These are phyloP conservation scores for Penicillium psychrofluorescens DNA, from an alignment of 495 filamentous ascomycete genomes.

Conservation along the genomic window DNA sequence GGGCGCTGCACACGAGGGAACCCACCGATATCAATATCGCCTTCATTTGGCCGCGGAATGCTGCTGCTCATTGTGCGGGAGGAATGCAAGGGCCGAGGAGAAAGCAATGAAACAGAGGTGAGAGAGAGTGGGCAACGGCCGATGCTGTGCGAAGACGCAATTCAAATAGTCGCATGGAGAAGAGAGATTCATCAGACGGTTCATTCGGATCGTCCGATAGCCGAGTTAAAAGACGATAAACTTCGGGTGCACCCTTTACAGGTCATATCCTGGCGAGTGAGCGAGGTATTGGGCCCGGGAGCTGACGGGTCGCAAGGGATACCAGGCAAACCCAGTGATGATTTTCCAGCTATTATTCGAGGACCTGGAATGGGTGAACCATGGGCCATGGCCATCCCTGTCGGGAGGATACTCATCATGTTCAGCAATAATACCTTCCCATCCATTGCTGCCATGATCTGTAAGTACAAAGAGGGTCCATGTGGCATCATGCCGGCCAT, in stretches of 20 bases:
- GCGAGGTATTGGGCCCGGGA: neutral
- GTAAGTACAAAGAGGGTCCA: no score
- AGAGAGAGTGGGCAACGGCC: neutral
- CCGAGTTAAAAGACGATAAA: neutral
- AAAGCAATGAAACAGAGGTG: neutral
- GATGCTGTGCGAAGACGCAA: constrained; percentile 2
- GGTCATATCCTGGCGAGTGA: constrained; percentile 5
- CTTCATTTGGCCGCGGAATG: constrained; percentile 20
- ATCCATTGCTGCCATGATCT: no score
- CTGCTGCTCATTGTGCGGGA: constrained; percentile 11
- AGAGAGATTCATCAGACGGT: neutral
- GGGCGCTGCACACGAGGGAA: neutral
- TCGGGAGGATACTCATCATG: no score
- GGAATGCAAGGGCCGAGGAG: constrained; percentile 1
- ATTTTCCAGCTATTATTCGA: no score
- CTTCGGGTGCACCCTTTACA: constrained; percentile 5
- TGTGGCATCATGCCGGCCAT: no score
- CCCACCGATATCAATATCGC: constrained; percentile 25
- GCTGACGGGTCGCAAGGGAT: constrained; percentile 7
- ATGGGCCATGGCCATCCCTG: no score
- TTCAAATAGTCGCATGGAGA: constrained; percentile 5
- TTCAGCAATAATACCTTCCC: no score
- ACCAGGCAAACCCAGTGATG: neutral
- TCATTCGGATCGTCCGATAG: neutral
- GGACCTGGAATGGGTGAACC: no score